Evolutionary conservation across 495 filamentous ascomycete genomes (phyloP).

Genomic region (Talaromyces wortmannii): DNA sequence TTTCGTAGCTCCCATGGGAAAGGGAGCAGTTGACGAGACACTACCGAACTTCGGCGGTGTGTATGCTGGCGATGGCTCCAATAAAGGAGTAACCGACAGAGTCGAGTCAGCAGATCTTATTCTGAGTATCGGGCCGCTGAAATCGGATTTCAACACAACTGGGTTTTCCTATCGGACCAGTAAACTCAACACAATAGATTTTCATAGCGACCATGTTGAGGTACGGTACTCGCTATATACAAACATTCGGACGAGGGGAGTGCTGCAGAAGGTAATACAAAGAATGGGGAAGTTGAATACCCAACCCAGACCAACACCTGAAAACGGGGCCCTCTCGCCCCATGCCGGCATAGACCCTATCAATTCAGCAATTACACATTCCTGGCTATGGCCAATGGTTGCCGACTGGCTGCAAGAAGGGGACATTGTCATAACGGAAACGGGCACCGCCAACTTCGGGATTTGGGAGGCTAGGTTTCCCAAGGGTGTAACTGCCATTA

Average conservation of each 20-base stretch:
- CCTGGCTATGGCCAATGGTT: constrained; percentile 79
- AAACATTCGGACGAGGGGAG: constrained; percentile 75
- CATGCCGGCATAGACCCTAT: constrained; percentile 34
- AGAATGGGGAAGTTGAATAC: constrained; percentile 50
- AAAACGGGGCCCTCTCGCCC: constrained; percentile 6
- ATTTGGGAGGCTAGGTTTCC: constrained; percentile 87
- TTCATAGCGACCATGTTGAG: constrained; percentile 70
- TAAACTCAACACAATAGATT: constrained; percentile 79
- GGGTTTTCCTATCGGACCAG: constrained; percentile 86
- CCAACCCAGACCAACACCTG: constrained; percentile 49
- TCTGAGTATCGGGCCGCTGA: constrained; percentile 73
- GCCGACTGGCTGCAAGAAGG: constrained; percentile 68
- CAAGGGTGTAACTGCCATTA: constrained; percentile 63
- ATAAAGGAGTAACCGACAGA: constrained; percentile 58
- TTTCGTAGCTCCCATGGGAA: constrained; percentile 90
- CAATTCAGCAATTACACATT: constrained; percentile 63
- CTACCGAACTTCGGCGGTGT: constrained; percentile 76
- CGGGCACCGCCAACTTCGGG: constrained; percentile 85
- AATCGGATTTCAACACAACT: constrained; percentile 86
- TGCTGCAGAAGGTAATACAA: constrained; percentile 67
- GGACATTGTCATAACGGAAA: constrained; percentile 83
- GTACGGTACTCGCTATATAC: constrained; percentile 83
- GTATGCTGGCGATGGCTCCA: constrained; percentile 77
- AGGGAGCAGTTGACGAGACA: constrained; percentile 78
- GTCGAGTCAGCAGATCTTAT: constrained; percentile 81